A percentile compares a stretch with the other conserved stretches of the same genome.
Evolutionary conservation across 1,284 basidiomycete species (phyloP).

Genomic region (Trametes hirsuta): DNA sequence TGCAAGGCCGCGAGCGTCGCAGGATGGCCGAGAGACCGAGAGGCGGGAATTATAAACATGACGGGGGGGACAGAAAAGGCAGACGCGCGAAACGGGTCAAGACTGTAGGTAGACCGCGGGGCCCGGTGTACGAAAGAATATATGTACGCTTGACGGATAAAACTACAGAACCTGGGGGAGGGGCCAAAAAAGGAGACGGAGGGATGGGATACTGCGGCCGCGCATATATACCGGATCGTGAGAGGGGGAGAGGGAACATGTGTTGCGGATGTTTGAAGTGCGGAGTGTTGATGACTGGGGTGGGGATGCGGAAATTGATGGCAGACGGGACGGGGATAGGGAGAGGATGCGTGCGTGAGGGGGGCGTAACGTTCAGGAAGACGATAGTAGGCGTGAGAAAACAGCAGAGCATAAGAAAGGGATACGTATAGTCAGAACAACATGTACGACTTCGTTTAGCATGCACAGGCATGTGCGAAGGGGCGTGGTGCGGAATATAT

Average conservation of each 20-base stretch:
- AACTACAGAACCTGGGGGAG: constrained; percentile 17
- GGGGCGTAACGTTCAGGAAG: constrained; percentile 12
- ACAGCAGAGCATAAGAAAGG: constrained; percentile 22
- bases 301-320: not conserved
- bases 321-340: not conserved
- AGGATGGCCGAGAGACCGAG: not conserved
- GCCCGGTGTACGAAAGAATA: constrained; percentile 23
- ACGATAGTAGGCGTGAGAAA: constrained; percentile 15
- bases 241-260: not conserved
- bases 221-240: not conserved
- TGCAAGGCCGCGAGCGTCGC: too few species aligned
- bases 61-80: not conserved
- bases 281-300: not conserved
- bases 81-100: not conserved
- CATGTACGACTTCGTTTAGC: constrained; percentile 10
- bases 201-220: not conserved
- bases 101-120: not conserved
- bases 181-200: constrained; percentile 5
- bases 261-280: not conserved
- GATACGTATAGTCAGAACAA: constrained; percentile 15
- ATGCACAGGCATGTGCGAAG: not conserved
- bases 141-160: constrained; percentile 22
- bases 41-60: not conserved
- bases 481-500: not conserved
- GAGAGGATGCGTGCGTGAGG: constrained; percentile 11